A percentile compares a stretch with the other conserved stretches of the same genome.
These are phyloP conservation scores for Daldinia concentrica DNA, from an alignment of 495 filamentous ascomycete genomes.

Conservation along the genomic window DNA sequence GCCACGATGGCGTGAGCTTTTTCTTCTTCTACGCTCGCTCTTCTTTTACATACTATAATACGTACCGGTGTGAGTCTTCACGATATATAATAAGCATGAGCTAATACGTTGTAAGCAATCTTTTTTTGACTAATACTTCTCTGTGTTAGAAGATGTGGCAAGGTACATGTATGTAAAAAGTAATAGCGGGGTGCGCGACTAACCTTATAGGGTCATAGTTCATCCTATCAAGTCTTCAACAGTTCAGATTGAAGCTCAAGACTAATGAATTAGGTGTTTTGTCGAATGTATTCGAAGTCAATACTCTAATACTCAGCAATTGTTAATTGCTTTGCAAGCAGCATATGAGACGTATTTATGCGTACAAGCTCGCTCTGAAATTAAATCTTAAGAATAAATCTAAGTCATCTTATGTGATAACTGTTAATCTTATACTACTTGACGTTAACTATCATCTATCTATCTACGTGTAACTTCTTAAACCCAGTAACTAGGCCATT, in stretches of 20 bases:
- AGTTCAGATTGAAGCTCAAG: neutral
- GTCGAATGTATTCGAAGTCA: neutral
- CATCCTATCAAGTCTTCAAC: neutral
- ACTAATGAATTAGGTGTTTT: neutral
- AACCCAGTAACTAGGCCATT: neutral
- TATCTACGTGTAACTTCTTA: no score
- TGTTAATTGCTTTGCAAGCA: slow-evolving; percentile 8
- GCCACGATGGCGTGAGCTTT: neutral
- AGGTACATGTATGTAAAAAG: neutral
- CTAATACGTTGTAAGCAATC: slow-evolving; percentile 10
- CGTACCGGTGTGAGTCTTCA: neutral
- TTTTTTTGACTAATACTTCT: neutral
- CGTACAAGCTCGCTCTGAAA: neutral
- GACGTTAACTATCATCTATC: neutral
- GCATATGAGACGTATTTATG: neutral
- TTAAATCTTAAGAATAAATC: neutral
- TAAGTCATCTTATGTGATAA: neutral
- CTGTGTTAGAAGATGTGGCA: neutral
- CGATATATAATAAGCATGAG: slow-evolving; percentile 4
- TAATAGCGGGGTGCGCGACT: neutral
- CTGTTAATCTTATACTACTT: neutral
- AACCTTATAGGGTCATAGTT: neutral
- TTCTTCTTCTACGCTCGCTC: neutral
- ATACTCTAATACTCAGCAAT: neutral
- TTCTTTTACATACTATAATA: neutral